A percentile compares a stretch with the other conserved stretches of the same genome.
Conservation (phyloP, 2,329 filamentous ascomycete species). For the Penicillium digitatum region DNA sequence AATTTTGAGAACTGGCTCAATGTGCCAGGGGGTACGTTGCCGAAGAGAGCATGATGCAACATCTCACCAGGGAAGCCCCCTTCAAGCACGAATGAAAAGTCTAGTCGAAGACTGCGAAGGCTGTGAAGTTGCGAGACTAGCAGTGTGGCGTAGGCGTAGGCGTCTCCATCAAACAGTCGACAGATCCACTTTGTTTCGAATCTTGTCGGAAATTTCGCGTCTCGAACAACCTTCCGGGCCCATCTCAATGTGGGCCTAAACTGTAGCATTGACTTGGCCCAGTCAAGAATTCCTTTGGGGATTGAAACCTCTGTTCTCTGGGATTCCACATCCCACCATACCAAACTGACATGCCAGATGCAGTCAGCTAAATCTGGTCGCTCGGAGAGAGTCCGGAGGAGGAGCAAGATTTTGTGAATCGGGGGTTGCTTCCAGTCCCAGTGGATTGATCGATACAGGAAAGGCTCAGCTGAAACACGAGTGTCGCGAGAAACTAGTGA, state of each 20-base stretch:
- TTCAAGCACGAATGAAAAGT: background rate
- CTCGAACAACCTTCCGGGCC: background rate
- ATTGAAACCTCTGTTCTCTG: background rate
- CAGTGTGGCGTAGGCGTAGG: background rate
- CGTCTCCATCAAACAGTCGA: background rate
- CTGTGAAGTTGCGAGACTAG: slow-evolving; percentile 2
- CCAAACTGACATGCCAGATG: background rate
- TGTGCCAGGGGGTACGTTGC: background rate
- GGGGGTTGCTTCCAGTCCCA: slow-evolving; percentile 1
- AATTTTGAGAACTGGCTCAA: background rate
- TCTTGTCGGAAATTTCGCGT: background rate
- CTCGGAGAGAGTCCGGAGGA: background rate
- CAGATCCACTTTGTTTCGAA: background rate
- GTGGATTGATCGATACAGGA: background rate
- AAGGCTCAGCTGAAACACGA: background rate
- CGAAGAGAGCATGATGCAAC: slow-evolving; percentile 1
- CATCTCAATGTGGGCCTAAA: background rate
- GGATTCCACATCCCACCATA: background rate
- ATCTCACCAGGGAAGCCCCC: background rate
- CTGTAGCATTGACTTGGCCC: background rate
- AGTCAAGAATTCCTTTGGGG: background rate
- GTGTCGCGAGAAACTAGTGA: background rate
- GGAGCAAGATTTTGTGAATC: background rate
- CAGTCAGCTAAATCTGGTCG: background rate
- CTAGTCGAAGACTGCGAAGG: background rate